Conservation (phyloP, 768 basidiomycete genomes). For the Agrocybe praecox region DNA sequence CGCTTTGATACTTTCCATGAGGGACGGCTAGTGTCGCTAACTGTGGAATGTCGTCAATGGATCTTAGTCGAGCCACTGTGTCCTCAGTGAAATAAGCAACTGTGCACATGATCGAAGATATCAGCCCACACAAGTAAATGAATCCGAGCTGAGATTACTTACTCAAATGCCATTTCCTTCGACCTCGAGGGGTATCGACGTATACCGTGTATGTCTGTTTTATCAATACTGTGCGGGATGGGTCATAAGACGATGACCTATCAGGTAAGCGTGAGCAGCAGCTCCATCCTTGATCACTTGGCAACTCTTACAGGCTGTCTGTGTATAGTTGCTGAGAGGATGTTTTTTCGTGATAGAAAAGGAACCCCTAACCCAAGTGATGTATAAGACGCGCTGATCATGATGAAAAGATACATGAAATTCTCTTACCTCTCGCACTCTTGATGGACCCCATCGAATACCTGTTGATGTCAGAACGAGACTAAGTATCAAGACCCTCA, state of each 20-base stretch:
- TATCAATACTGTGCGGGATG: constrained; percentile 49
- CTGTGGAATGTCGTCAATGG: constrained; percentile 65
- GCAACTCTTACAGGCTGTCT: constrained; percentile 44
- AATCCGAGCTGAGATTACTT: constrained; percentile 23
- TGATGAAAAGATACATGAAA: not conserved
- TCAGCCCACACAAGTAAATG: not conserved
- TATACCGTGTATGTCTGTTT: constrained; percentile 85
- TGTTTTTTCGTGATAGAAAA: constrained; percentile 81
- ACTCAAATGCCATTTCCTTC: constrained; percentile 86
- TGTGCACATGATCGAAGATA: constrained; percentile 31
- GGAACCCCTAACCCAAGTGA: constrained; percentile 58
- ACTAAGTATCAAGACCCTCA: constrained; percentile 1
- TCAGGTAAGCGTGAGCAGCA: not conserved
- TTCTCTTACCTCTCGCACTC: constrained; percentile 67
- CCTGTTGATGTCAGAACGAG: constrained; percentile 29
- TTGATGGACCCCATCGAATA: constrained; percentile 78
- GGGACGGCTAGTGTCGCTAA: constrained; percentile 57
- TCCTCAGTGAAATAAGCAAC: constrained; percentile 84
- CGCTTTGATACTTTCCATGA: constrained; percentile 70
- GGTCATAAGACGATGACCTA: constrained; percentile 32
- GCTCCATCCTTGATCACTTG: constrained; percentile 9
- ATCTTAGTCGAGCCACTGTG: constrained; percentile 57
- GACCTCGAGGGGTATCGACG: constrained; percentile 66
- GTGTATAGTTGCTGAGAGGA: constrained; percentile 49
- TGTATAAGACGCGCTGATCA: constrained; percentile 2